Conservation (phyloP, 768 basidiomycete genomes). For the Serpula lacrymans region DNA sequence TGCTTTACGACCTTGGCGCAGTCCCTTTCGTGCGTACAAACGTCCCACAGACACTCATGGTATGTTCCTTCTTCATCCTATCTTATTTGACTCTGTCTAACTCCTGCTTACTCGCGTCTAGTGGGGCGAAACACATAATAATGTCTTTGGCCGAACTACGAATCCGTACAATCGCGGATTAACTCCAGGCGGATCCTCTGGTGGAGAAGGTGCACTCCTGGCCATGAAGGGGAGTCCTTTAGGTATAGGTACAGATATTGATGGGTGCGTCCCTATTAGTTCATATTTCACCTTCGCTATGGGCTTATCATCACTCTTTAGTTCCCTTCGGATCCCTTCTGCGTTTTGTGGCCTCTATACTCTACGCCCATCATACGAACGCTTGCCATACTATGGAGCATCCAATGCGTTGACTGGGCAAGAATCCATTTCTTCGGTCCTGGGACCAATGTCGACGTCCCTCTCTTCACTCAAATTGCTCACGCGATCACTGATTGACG, state of each 20-base stretch:
- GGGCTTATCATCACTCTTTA: conserved; percentile 12
- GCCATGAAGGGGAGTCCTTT: conserved; percentile 58
- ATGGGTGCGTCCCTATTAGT: conserved; percentile 40
- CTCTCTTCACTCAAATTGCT: conserved; percentile 51
- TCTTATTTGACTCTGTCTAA: conserved; percentile 4
- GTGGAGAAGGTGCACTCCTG: conserved; percentile 64
- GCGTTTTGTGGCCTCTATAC: conserved; percentile 57
- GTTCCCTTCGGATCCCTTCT: conserved; percentile 55
- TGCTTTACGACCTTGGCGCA: conserved; percentile 53
- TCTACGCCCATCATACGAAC: conserved; percentile 51
- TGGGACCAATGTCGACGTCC: conserved; percentile 55
- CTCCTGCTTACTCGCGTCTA: conserved; percentile 10
- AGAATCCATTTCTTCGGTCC: conserved; percentile 52
- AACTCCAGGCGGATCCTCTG: conserved; percentile 62
- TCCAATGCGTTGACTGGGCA: conserved; percentile 52
- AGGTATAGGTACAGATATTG: conserved; percentile 64
- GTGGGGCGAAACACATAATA: conserved; percentile 59
- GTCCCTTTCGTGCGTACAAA: conserved; percentile 56
- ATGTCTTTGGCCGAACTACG: conserved; percentile 58
- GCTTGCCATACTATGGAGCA: conserved; percentile 53
- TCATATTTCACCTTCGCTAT: neutral
- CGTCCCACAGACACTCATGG: conserved; percentile 55
- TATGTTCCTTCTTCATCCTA: conserved; percentile 11
- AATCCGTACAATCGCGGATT: conserved; percentile 59
- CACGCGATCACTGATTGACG: conserved; percentile 46